Base-by-base conservation (phyloP, 116 monocot genomes). In the Trichopus zeylanicus region DNA sequence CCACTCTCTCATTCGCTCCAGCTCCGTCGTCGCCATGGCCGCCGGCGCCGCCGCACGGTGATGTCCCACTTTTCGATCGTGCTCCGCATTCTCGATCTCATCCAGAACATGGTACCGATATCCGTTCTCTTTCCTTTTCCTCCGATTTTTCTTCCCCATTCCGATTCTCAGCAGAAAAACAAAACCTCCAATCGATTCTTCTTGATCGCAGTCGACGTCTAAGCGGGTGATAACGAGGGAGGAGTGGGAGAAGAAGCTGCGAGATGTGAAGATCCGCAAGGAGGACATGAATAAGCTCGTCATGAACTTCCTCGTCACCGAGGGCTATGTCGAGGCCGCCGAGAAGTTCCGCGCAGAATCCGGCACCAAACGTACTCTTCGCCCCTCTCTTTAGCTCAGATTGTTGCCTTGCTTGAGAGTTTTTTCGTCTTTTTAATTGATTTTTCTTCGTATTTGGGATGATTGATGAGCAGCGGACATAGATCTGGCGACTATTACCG, bases 241-340 rank as follows among this genome's bases (percentile, higher is more conserved):
- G 19, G 83, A 88, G 35, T 88, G 88, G 88, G 88, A 88, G 67
- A 67, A 68, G 62, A 72, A 76, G 59, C 70, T 88, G n/a, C 67
- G 49, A 46, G 83, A 80, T 26, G 83, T 82, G 21, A 67, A 71
- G 69, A 80, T 88, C 57, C 69, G 79, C 57, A 88, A 88, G 55
- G 83, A 88, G 71, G 83, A 82, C 68, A 88, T 88, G 88, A 88
- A 88, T 55, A 70, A 75, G 68, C 79, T 88, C 8, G 79, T 88
- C 18, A 88, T 83, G 88, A 83, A 88, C 59, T 88, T 79, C 38
- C 79, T 87, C 20, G 87, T 87, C 55, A 82, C 82, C 0, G 87
- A 88, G 48, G 88, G 88, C 16, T 88, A 76, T 33, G 88, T 88
- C 12, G 83, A 88, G 61, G 88, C 88, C 2, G 88, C 88, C 4